phyloP scores from a whole-genome alignment of 2,329 filamentous ascomycete species.

The Apiospora aurea region DNA sequence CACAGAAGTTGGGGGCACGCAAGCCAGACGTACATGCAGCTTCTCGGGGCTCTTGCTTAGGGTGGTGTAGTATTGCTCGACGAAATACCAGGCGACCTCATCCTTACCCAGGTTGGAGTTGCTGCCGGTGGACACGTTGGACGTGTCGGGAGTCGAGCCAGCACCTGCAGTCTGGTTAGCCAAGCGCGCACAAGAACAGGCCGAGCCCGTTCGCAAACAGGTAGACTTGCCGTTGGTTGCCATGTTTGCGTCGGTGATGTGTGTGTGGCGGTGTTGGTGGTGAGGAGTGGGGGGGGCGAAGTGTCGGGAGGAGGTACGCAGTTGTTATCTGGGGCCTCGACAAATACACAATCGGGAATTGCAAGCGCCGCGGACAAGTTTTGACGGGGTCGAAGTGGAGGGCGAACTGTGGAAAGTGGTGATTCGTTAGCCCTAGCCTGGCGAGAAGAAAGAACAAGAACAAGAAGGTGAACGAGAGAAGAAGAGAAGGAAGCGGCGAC shows the following conservation, averaged over 20 bases:
- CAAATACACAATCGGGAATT: slow-evolving; percentile 16
- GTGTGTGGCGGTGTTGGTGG: neutral
- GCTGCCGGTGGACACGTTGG: slow-evolving; percentile 35
- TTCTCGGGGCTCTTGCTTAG: slow-evolving; percentile 93
- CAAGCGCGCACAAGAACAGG: slow-evolving; percentile 40
- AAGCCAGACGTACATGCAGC: slow-evolving; percentile 70
- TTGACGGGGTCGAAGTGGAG: slow-evolving; percentile 19
- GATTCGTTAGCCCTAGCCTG: slow-evolving; percentile 12
- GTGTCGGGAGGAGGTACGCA: slow-evolving; percentile 15
- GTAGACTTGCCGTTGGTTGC: slow-evolving; percentile 64
- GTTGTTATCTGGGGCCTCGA: slow-evolving; percentile 8
- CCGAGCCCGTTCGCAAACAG: slow-evolving; percentile 49
- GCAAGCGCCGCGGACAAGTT: slow-evolving; percentile 4
- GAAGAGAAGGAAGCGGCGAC: slow-evolving; percentile 12
- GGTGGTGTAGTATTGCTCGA: slow-evolving; percentile 99
- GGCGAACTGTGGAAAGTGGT: slow-evolving; percentile 6
- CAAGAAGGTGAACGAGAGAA: neutral
- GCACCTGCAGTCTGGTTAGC: slow-evolving; percentile 44
- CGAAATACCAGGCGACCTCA: slow-evolving; percentile 99
- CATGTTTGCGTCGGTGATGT: slow-evolving; percentile 49
- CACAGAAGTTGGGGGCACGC: neutral
- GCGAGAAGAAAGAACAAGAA: neutral
- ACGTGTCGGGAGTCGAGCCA: slow-evolving; percentile 40
- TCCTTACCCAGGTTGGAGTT: slow-evolving; percentile 74
- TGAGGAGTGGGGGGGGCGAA: slow-evolving; percentile 17